These are phyloP conservation scores for Phytophthora fragariae DNA, from an alignment of 352 stramenopile genomes.

Conservation along the genomic window DNA sequence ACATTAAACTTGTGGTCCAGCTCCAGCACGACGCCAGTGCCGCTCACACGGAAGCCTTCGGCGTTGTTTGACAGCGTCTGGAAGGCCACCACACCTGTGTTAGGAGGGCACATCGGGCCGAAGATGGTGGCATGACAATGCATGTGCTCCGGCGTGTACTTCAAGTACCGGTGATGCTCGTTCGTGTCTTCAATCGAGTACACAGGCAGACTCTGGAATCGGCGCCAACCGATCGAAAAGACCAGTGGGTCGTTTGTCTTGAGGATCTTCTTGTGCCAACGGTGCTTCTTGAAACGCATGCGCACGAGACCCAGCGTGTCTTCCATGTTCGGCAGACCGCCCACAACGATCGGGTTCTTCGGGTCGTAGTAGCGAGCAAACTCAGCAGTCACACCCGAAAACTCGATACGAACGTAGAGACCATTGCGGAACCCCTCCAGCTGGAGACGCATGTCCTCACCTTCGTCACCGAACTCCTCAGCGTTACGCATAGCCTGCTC, in stretches of 20 bases:
- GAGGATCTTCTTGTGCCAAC: conserved; percentile 98
- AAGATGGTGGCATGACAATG: conserved; percentile 99
- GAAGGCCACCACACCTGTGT: conserved; percentile 98
- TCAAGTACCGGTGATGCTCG: conserved; percentile 96
- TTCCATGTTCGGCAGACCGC: conserved; percentile 97
- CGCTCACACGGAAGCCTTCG: conserved; percentile 96
- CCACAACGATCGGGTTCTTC: conserved; percentile 89
- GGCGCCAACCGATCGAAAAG: conserved; percentile 98
- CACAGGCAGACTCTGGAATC: conserved; percentile 99
- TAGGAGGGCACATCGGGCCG: conserved; percentile 95
- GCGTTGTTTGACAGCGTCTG: conserved; percentile 94
- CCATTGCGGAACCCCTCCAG: conserved; percentile 97
- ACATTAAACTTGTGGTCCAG: conserved; percentile 98
- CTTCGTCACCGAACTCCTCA: conserved; percentile 96
- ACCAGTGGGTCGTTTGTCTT: conserved; percentile 99
- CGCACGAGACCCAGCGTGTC: conserved; percentile 95
- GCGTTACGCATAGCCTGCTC: conserved; percentile 89
- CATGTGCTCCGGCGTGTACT: conserved; percentile 99
- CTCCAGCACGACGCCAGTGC: conserved; percentile 97
- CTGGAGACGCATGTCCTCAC: conserved; percentile 91
- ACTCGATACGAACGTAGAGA: conserved; percentile 97
- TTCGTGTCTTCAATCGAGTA: conserved; percentile 99
- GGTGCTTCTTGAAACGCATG: conserved; percentile 99
- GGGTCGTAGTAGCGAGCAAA: conserved; percentile 97
- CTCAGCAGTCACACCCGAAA: conserved; percentile 94